Base-by-base conservation (phyloP, 169 alveolate species). In the Theileria sp. region DNA sequence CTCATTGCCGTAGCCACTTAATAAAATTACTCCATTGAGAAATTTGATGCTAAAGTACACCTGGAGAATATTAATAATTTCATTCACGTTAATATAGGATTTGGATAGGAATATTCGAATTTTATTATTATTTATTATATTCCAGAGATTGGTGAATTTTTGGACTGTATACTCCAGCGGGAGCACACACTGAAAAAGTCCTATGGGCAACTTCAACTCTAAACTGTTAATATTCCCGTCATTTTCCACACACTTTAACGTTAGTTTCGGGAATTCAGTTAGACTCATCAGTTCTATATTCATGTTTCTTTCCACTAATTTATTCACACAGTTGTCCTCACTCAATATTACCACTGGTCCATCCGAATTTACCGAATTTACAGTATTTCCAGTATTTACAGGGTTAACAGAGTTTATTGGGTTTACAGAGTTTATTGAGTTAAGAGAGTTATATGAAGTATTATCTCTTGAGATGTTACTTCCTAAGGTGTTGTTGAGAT, bases 221-320 rank as follows among this genome's bases (percentile, higher is more conserved):
- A 82, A 25, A 7, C 50, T 68, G n/a, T 77, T 25, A 1, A 54
- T 75, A 13, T 77, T 75, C 10, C 88, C 88, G 32, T 82, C 88
- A 13, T 81, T 72, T 56, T 82, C 88, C 21, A 82, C 34, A 15
- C 38, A 34, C 4, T 38, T 76, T 15, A 82, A 56, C 9, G 13
- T 36, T 38, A 82, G 50, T 17, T 38, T 13, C 3, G 88, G 88
- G 64, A 75, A 44, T 5, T 71, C 67, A 12, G 2, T 6, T 8
- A 58, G 5, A 10, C 5, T 15, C 67, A 21, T 66, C 25, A 38
- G 25, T 21, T 44, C 56, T 19, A 71, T 34, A 19, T 44, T 54
- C 51, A 71, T 19, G 19, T 71, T 71, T n/a, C n/a, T 36, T 8
- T 68, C 76, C n/a, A 68, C 17, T 4, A 60, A 58, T 8, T 13